Evolutionary conservation across 805 yeast species (phyloP), one percentile per base, ranked within the genome.

Genomic region (Middelhovenomyces tepae): DNA sequence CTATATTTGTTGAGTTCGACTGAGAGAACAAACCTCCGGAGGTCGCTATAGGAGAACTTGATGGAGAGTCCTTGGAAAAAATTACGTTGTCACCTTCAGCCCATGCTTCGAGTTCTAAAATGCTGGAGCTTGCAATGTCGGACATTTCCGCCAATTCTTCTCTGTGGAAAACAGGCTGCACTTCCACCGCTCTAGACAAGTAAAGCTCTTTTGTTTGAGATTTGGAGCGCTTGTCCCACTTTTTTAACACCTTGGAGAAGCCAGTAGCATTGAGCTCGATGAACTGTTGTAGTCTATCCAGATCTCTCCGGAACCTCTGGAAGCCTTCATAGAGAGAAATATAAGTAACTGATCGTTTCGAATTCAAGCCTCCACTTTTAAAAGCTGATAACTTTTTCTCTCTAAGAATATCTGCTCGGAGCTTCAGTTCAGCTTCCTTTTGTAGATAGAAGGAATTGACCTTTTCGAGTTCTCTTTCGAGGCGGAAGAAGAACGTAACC

Each of bases 141-240:
- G 86, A 80, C 46, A 91, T 65, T 44, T 75, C 77, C 28, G 91
- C 79, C 32, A 89, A 80, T 47, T 83, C 89, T 42, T 81, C 79
- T 42, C 93, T 73, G 50, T 91, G 94, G 60, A 91, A 91, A 8
- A 89, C 93, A 0, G 98, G 97, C 57, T 91, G 98, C 4, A 91
- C 95, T 40, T 84, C 85, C 9, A 91, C 94, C 0, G 95, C 95
- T 0, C 95, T 80, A 19, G 85, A 76, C 31, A 91, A 67, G 53
- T 87, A 91, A 32, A 91, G 66, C 53, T 91, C 98, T 51, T 87
- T 86, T 5, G 95, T 86, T 46, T 84, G 94, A 2, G 95, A 83
- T 50, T 89, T 86, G 15, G 95, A 85, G 41, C 96, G 67, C 58
- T 91, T 91, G 59, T 91, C 98, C 98, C 98, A 91, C 61, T 91